Evolutionary conservation across 163 green algal species (phyloP).

Genomic region (Volvox carteri): DNA sequence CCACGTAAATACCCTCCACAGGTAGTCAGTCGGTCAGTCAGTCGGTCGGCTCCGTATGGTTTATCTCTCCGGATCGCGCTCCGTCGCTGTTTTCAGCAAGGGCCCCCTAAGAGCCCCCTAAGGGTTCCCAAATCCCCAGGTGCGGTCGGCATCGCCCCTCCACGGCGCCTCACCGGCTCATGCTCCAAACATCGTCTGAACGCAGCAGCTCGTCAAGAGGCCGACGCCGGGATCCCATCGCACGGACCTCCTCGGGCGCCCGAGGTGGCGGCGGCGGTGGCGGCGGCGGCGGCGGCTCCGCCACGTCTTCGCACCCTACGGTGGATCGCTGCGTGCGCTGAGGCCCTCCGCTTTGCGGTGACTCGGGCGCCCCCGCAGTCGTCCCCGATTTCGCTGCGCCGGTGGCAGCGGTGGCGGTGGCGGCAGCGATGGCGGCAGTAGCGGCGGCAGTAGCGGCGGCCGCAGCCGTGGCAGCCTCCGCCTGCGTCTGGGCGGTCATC

Average conservation of each 20-base stretch:
- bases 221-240: background rate
- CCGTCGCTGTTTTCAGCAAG: too few species aligned
- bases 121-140: too few species aligned
- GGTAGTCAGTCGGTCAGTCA: too few species aligned
- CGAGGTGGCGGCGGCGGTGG: background rate
- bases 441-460: background rate
- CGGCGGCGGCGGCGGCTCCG: background rate
- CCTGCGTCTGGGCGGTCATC: background rate
- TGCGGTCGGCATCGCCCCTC: too few species aligned
- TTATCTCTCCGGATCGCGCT: too few species aligned
- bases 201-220: conserved; percentile 59
- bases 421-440: background rate
- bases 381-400: background rate
- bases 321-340: background rate
- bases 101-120: too few species aligned
- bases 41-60: too few species aligned
- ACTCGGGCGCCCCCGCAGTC: background rate
- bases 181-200: conserved; percentile 54
- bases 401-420: too few species aligned
- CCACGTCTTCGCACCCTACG: background rate
- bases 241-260: conserved; percentile 21
- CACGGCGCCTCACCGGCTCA: conserved; percentile 72
- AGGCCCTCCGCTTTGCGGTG: background rate
- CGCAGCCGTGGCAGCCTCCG: background rate
- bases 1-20: too few species aligned